Conservation (phyloP, 768 basidiomycete species). For the Hygrophorus pudorinus region DNA sequence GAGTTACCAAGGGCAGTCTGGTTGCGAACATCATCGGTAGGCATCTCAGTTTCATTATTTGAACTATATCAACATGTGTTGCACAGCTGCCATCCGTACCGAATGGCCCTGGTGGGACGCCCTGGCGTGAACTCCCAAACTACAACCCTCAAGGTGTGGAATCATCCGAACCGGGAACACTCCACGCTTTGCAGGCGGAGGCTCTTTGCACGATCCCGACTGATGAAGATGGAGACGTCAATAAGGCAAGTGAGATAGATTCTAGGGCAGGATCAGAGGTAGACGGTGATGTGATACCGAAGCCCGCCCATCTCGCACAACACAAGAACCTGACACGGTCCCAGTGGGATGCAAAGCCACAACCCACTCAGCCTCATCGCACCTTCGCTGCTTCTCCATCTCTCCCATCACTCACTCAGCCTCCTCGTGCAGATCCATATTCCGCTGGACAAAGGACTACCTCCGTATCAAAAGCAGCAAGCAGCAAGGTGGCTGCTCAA, state of each 20-base stretch:
- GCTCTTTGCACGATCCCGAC: conserved; percentile 1
- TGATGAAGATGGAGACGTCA: conserved; percentile 4
- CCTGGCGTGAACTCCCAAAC: conserved; percentile 20
- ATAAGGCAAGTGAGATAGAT: not conserved
- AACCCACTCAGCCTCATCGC: not conserved
- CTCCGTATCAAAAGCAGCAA: not conserved
- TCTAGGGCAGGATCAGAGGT: not conserved
- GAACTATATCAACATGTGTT: not conserved
- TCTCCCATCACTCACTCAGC: too few species aligned
- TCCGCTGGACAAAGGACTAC: too few species aligned
- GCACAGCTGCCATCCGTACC: conserved; percentile 4
- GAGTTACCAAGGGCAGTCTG: conserved; percentile 2
- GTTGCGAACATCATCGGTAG: conserved; percentile 13
- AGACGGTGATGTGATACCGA: not conserved
- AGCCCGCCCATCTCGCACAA: not conserved
- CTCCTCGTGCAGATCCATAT: too few species aligned
- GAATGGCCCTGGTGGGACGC: conserved; percentile 21
- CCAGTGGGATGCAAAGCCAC: not conserved
- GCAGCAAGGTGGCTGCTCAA: not conserved
- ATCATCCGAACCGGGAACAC: conserved; percentile 11
- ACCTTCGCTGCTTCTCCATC: too few species aligned
- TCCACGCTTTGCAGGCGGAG: conserved; percentile 11
- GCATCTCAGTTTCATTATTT: not conserved
- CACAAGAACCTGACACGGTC: not conserved
- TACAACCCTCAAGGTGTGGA: conserved; percentile 19